A percentile compares a stretch with the other conserved stretches of the same genome.
Evolutionary conservation across 2,329 filamentous ascomycete genomes (phyloP).

Genomic region (Nothophaeocryptopus gaeumannii): DNA sequence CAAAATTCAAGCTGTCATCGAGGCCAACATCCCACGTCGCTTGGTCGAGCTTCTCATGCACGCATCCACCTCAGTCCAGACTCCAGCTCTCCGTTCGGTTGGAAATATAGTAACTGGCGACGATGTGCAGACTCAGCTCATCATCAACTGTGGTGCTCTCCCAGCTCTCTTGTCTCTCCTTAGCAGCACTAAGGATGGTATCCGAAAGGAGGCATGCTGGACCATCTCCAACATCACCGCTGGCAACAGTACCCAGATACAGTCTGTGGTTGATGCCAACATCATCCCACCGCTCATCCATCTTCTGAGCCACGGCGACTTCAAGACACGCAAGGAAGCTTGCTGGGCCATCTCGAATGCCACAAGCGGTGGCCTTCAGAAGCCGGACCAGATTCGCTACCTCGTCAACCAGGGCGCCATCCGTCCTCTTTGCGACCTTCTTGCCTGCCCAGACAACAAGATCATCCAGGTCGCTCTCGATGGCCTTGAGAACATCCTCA

Average conservation of each 20-base stretch:
- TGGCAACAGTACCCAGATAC: slow-evolving; percentile 96
- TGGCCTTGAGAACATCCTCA: slow-evolving; percentile 97
- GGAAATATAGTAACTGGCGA: slow-evolving; percentile 99
- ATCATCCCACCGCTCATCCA: slow-evolving; percentile 96
- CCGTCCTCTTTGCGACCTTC: slow-evolving; percentile 91
- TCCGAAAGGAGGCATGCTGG: slow-evolving; percentile 99
- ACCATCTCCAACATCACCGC: slow-evolving; percentile 99
- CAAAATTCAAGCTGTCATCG: slow-evolving; percentile 98
- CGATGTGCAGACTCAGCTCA: slow-evolving; percentile 97
- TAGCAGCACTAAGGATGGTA: slow-evolving; percentile 96
- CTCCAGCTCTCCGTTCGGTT: slow-evolving; percentile 91
- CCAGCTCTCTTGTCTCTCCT: slow-evolving; percentile 89
- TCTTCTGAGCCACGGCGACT: slow-evolving; percentile 90
- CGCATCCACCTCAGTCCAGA: slow-evolving; percentile 96
- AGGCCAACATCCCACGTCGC: slow-evolving; percentile 93
- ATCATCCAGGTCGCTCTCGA: slow-evolving; percentile 99
- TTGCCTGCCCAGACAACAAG: slow-evolving; percentile 98
- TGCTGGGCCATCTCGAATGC: slow-evolving; percentile 99
- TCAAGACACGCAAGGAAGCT: slow-evolving; percentile 98
- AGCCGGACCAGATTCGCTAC: slow-evolving; percentile 97
- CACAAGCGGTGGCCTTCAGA: slow-evolving; percentile 94
- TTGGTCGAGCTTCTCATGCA: slow-evolving; percentile 98
- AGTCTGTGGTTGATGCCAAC: slow-evolving; percentile 92
- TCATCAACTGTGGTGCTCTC: slow-evolving; percentile 96
- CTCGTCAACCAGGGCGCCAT: slow-evolving; percentile 92